Conservation (phyloP, 2,329 filamentous ascomycete genomes). For the Neofusicoccum cordaticola region DNA sequence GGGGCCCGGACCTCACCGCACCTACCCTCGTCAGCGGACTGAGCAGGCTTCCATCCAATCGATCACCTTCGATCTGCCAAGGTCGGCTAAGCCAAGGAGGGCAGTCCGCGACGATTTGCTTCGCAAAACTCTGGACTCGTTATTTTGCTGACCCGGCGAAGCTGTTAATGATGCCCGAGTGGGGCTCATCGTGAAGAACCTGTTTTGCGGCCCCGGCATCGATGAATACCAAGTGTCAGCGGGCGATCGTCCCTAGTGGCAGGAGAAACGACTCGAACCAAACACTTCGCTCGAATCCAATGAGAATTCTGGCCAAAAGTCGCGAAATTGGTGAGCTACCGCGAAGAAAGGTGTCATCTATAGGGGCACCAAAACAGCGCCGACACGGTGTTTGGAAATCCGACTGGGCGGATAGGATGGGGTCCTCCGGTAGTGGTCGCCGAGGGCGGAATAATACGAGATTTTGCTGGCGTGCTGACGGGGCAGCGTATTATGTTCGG, state of each 20-base stretch:
- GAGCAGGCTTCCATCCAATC: neutral
- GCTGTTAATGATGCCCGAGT: neutral
- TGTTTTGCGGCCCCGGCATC: neutral
- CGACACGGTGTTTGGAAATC: neutral
- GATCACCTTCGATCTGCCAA: constrained; percentile 9
- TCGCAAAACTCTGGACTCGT: neutral
- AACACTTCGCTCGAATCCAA: neutral
- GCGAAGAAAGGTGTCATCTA: neutral
- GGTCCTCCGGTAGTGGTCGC: neutral
- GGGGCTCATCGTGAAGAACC: neutral
- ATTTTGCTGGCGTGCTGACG: neutral
- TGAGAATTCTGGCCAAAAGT: neutral
- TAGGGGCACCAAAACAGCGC: neutral
- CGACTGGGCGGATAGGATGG: neutral
- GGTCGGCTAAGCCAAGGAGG: neutral
- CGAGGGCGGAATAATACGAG: neutral
- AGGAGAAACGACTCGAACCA: neutral
- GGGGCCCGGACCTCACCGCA: constrained; percentile 7
- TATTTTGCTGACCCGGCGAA: neutral
- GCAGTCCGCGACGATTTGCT: constrained; percentile 2
- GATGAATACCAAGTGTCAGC: neutral
- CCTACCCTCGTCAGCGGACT: neutral
- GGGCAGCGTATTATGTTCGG: neutral
- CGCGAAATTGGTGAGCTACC: neutral
- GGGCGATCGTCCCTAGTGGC: neutral